Evolutionary conservation across 1,139 yeast species (phyloP), one percentile per base, ranked within the genome.

Genomic region (Geotrichum bryndzae): DNA sequence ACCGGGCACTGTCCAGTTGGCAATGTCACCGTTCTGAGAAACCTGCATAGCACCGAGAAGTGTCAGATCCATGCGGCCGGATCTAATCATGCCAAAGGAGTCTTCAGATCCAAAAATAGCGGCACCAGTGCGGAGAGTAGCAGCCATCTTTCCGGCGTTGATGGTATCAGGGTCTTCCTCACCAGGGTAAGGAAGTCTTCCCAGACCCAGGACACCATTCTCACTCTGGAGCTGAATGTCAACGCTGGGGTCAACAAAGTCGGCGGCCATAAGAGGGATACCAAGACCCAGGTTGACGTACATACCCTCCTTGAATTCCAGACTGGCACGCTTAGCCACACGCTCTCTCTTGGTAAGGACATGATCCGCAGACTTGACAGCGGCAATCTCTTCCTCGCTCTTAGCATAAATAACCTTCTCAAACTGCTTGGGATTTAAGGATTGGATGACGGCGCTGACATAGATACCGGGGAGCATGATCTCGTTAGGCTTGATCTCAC

Each of bases 1-100:
- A 4, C 82, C 81, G 6, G 82, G 82, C 27, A 79, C 69, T 59
- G 78, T 79, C 81, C 82, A 79, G 68, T 79, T 79, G 53, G 82
- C 82, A 57, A 79, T 70, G 64, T 79, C 82, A 27, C 82, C 82
- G 53, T 66, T 69, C 56, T 73, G 69, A 3, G 80, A 75, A 3
- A 79, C 82, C 65, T 79, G 81, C 70, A 79, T 72, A 2, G 79
- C 82, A 10, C 82, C 82, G 31, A 79, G 72, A 62, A 79, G 73
- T 2, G 81, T 75, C 66, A 79, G 67, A 62, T 75, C 72, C 61
- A 79, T 72, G 60, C 75, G 72, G 22, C 82, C 82, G 7, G 79
- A 72, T 56, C 82, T 72, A 59, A 79, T 79, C 82, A 79, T 79
- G 29, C 75, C 80, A 66, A 79, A 79, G 6, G 80, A 76, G 65